Conservation (phyloP, 1,284 basidiomycete species). For the Leccinum insigne region DNA sequence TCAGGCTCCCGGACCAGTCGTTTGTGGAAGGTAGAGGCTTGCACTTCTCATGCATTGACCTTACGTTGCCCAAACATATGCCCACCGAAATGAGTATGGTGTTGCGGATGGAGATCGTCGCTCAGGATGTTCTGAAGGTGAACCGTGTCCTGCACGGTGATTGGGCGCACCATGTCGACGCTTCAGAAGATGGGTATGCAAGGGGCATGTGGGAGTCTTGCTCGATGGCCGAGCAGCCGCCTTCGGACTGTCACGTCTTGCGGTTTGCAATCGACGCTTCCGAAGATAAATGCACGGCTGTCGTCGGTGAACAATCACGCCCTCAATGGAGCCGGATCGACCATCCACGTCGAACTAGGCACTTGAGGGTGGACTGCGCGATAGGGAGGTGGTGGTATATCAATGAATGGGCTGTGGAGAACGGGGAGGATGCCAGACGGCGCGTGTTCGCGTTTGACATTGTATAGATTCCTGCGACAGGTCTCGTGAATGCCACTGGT, state of each 20-base stretch:
- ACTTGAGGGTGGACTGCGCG: neutral
- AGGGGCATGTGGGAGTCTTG: neutral
- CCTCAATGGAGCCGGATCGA: neutral
- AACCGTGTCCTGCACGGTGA: neutral
- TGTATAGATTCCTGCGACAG: neutral
- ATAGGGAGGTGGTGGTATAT: neutral
- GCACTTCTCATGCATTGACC: neutral
- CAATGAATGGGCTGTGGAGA: neutral
- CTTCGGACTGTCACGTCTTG: neutral
- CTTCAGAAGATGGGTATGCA: neutral
- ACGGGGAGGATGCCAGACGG: neutral
- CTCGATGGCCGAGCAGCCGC: no score
- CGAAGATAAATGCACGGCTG: neutral
- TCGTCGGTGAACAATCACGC: neutral
- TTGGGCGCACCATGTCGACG: neutral
- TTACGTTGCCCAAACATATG: neutral
- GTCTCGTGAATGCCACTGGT: neutral
- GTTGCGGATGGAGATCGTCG: neutral
- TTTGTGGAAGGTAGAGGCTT: neutral
- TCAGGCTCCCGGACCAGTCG: neutral
- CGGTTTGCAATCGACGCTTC: neutral
- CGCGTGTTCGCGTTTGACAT: neutral
- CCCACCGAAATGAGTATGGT: neutral
- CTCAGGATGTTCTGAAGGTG: neutral
- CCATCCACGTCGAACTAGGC: neutral